Base-by-base conservation (phyloP, 768 basidiomycete species). In the Suillus spraguei region DNA sequence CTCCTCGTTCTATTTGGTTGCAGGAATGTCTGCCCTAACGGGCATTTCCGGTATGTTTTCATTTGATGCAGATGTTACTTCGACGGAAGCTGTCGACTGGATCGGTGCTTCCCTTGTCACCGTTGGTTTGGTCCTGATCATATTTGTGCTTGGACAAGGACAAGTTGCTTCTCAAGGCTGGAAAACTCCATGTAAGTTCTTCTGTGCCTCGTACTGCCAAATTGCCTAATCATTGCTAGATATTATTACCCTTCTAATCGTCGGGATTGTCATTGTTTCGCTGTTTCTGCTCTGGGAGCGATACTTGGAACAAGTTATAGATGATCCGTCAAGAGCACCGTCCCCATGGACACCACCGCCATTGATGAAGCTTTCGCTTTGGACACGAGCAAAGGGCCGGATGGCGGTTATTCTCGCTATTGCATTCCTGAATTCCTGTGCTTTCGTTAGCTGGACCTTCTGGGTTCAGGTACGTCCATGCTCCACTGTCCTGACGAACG, bases 81-180 rank as follows among this genome's bases (percentile, higher is more conserved):
- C 83, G 0, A 62, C 67, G 7, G 80, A 81, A 60, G 63, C 58
- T 0, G 81, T 94, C 0, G 94, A 95, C 64, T 94, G 91, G 91
- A 74, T 91, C 28, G 94, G 94, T 2, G 89, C 88, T 0, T 72
- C 81, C 17, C 72, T 94, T 20, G 75, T 86, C 60, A 92, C 91
- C 0, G 72, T 78, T 1, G 91, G 90, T 0, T 76, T 94, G 36
- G 83, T 89, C 1, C 74, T 94, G 0, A 80, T 95, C 65, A 81
- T 89, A 11, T 94, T 93, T 68, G 87, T 88, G 0, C 82, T 95
- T 5, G 85, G 88, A 54, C 85, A 91, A 66, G 91, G 86, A 6
- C 80, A 80, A 22, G 75, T 81, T 20, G 88, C 86, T 5, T 79
- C 83, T 0, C 54, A 85, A 5, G 83, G 85, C 11, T 94, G 90